Evolutionary conservation across 2,329 filamentous ascomycete species (phyloP).

Genomic region (Diaporthe batatas): DNA sequence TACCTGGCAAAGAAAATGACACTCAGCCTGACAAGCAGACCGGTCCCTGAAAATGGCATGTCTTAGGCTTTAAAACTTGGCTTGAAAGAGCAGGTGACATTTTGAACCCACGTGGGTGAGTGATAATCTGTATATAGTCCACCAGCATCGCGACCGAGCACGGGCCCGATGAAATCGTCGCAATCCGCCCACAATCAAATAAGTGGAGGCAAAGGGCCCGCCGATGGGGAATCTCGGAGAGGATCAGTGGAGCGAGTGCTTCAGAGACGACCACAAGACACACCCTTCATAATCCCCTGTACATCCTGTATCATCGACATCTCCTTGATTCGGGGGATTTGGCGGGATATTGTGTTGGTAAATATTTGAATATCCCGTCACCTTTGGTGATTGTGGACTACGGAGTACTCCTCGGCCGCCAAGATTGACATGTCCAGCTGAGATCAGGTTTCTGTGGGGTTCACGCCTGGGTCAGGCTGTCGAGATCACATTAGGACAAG

Average conservation of each 20-base stretch:
- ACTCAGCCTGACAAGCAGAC: neutral
- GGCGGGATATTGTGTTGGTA: neutral
- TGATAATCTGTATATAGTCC: neutral
- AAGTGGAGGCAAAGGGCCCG: slow-evolving; percentile 21
- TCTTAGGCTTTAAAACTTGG: no score
- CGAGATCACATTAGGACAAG: neutral
- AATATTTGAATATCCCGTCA: neutral
- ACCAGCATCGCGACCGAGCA: neutral
- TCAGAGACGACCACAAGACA: neutral
- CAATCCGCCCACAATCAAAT: neutral
- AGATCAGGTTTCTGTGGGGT: slow-evolving; percentile 9
- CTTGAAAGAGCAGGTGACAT: neutral
- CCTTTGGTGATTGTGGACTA: neutral
- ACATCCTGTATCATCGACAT: neutral
- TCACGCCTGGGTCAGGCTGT: neutral
- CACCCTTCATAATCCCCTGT: neutral
- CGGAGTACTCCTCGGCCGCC: neutral
- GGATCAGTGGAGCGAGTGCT: slow-evolving; percentile 17
- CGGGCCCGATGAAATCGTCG: neutral
- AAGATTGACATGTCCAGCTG: neutral
- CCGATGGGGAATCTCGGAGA: slow-evolving; percentile 7
- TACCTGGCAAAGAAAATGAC: neutral
- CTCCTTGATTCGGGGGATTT: neutral
- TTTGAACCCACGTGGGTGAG: slow-evolving; percentile 6
- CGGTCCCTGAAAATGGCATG: neutral